These are phyloP conservation scores for Lachnellula subtilissima DNA, from an alignment of 2,329 filamentous ascomycete genomes.

Conservation along the genomic window DNA sequence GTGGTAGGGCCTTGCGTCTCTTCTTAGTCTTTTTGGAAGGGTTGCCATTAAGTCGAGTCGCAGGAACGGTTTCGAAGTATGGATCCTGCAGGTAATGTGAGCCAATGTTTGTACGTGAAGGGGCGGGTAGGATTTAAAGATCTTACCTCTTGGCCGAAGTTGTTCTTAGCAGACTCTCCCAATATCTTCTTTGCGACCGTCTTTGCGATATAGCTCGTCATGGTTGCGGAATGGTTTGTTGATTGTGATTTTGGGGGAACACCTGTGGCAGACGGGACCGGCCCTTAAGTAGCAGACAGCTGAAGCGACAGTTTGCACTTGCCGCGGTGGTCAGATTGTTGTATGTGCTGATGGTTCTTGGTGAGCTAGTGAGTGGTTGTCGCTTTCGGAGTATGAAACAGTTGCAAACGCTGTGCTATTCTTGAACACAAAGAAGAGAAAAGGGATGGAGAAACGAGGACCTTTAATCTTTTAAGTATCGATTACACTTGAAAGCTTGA, in stretches of 20 bases:
- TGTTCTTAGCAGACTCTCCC: slow-evolving; percentile 52
- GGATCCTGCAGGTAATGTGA: slow-evolving; percentile 60
- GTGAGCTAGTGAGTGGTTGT: neutral
- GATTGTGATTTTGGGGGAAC: neutral
- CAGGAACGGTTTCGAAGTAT: slow-evolving; percentile 78
- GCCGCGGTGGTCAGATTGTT: neutral
- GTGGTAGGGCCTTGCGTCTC: slow-evolving; percentile 76
- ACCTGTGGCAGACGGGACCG: neutral
- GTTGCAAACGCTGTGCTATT: neutral
- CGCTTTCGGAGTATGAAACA: neutral
- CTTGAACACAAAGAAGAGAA: neutral
- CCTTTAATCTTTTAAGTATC: neutral
- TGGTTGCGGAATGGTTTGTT: slow-evolving; percentile 32
- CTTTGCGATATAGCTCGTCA: slow-evolving; percentile 51
- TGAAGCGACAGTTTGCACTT: neutral
- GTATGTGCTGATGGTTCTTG: neutral
- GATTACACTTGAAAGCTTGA: neutral
- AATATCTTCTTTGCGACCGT: slow-evolving; percentile 53
- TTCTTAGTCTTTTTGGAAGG: slow-evolving; percentile 72
- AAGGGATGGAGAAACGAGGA: neutral
- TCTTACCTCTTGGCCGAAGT: slow-evolving; percentile 52
- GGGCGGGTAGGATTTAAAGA: slow-evolving; percentile 6
- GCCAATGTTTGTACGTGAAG: slow-evolving; percentile 1
- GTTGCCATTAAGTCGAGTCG: slow-evolving; percentile 62
- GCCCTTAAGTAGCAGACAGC: slow-evolving; percentile 12